phyloP scores from a whole-genome alignment of 225 moss, liverwort and hornwort species.

The Sphagnum tenellum region DNA sequence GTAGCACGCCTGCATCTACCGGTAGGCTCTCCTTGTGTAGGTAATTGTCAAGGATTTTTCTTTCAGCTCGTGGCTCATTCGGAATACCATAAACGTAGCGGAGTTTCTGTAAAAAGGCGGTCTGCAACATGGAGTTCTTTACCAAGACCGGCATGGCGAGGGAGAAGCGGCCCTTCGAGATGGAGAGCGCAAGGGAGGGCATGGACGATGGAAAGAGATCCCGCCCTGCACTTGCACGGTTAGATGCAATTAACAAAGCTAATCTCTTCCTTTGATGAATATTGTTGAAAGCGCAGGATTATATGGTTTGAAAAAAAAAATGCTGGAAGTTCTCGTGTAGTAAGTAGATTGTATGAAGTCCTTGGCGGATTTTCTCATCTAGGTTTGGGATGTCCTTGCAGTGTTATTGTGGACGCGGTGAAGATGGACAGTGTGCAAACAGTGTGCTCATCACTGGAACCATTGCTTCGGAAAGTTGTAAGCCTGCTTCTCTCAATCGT shows the following conservation, averaged over 20 bases:
- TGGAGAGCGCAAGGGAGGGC: slow-evolving; percentile 40
- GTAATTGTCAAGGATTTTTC: background rate
- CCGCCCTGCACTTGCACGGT: slow-evolving; percentile 68
- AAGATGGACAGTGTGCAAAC: slow-evolving; percentile 83
- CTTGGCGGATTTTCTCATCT: too few relatives aligned
- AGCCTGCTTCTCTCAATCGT: slow-evolving; percentile 1
- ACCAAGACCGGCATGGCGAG: slow-evolving; percentile 45
- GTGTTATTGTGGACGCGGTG: slow-evolving; percentile 76
- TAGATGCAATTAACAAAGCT: too few relatives aligned
- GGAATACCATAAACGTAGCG: slow-evolving; percentile 17
- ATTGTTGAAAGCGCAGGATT: too few relatives aligned
- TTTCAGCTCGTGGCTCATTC: background rate
- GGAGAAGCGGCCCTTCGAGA: slow-evolving; percentile 60
- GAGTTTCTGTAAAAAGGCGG: slow-evolving; percentile 30
- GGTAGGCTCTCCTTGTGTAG: background rate
- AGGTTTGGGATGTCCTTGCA: slow-evolving; percentile 10
- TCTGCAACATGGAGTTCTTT: slow-evolving; percentile 3
- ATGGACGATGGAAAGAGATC: slow-evolving; percentile 66
- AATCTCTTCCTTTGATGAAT: too few relatives aligned
- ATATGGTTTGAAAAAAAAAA: too few relatives aligned
- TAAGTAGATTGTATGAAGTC: too few relatives aligned
- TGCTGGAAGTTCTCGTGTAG: too few relatives aligned
- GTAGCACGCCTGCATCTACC: too few relatives aligned
- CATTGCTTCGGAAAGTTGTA: slow-evolving; percentile 69
- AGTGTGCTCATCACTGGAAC: slow-evolving; percentile 70